These are phyloP conservation scores for Lenzites betulinus DNA, from an alignment of 768 basidiomycete species.

Conservation along the genomic window DNA sequence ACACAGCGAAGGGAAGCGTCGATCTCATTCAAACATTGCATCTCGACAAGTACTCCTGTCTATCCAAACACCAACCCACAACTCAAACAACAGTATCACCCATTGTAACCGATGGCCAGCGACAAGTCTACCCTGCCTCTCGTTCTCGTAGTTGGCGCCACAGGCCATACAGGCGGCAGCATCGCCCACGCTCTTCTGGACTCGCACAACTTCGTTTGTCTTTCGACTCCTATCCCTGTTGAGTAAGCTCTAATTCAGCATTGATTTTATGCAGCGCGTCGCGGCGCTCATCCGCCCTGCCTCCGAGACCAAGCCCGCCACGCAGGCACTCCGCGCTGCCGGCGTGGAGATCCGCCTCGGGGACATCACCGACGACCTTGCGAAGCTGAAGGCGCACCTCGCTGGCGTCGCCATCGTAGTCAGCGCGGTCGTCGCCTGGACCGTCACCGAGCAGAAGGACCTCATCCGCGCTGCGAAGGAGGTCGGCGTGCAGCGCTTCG, in stretches of 20 bases:
- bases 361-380: constrained; percentile 16
- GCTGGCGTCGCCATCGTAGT: constrained; percentile 23
- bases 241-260: too few species aligned
- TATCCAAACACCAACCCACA: neutral
- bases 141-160: neutral
- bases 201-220: neutral
- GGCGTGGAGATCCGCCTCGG: constrained; percentile 25
- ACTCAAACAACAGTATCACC: neutral
- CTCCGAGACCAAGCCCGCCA: constrained; percentile 22
- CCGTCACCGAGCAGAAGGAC: constrained; percentile 17
- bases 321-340: constrained; percentile 9
- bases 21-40: too few species aligned
- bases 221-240: neutral
- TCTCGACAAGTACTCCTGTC: too few species aligned
- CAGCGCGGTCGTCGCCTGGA: constrained; percentile 10
- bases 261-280: neutral
- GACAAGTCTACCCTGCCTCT: neutral
- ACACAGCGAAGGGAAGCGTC: too few species aligned
- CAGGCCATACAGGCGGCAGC: neutral
- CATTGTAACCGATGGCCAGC: neutral
- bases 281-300: constrained; percentile 13
- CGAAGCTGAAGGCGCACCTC: constrained; percentile 20
- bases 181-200: neutral
- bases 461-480: constrained; percentile 26
- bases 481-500: constrained; percentile 25